These are phyloP conservation scores for Thelephora aurantiotincta DNA, from an alignment of 768 basidiomycete species.

Conservation along the genomic window DNA sequence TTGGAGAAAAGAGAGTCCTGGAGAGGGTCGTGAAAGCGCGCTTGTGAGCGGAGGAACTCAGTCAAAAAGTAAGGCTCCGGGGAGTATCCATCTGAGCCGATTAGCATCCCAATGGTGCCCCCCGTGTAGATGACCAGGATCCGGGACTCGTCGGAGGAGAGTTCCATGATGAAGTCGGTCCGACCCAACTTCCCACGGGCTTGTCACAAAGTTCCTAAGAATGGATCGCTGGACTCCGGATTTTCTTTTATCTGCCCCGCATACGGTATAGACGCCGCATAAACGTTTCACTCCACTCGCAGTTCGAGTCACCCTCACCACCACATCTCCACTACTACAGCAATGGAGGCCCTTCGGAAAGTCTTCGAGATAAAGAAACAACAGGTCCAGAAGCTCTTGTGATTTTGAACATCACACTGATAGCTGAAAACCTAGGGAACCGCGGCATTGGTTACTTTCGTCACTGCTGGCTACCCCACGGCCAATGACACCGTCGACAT, in stretches of 20 bases:
- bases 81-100: slow-evolving; percentile 62
- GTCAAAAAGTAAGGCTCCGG: slow-evolving; percentile 84
- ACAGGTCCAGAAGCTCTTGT: slow-evolving; percentile 24
- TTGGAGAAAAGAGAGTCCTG: slow-evolving; percentile 81
- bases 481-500: slow-evolving; percentile 71
- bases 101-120: slow-evolving; percentile 84
- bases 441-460: slow-evolving; percentile 70
- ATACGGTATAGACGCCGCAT: too few species aligned
- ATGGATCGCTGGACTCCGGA: too few species aligned
- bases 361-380: slow-evolving; percentile 55
- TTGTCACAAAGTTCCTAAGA: background rate
- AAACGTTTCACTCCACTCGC: too few species aligned
- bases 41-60: slow-evolving; percentile 68
- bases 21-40: slow-evolving; percentile 83
- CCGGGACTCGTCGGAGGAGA: slow-evolving; percentile 48
- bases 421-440: slow-evolving; percentile 25
- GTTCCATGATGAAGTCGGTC: slow-evolving; percentile 25
- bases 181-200: background rate
- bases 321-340: too few species aligned
- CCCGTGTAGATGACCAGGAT: slow-evolving; percentile 88
- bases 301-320: too few species aligned
- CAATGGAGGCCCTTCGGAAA: slow-evolving; percentile 59
- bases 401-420: background rate
- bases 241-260: too few species aligned
- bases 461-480: slow-evolving; percentile 88